A percentile compares a stretch with the other conserved stretches of the same genome.
Evolutionary conservation across 1,284 basidiomycete species (phyloP).

Genomic region (Xerocomus amazonicus): DNA sequence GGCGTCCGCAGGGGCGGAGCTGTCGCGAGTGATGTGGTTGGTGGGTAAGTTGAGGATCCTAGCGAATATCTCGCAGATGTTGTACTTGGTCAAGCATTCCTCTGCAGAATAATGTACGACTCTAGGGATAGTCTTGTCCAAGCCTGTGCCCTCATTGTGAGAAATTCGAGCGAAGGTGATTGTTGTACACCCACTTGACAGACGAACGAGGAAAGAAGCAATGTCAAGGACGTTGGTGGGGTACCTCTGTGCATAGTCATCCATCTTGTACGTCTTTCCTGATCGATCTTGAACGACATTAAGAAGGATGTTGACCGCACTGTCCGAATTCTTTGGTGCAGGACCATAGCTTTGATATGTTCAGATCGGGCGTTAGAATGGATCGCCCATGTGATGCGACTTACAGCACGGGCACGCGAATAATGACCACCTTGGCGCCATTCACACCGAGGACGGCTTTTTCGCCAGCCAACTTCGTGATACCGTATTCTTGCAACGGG

Average conservation of each 20-base stretch:
- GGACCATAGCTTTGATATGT: slow-evolving; percentile 66
- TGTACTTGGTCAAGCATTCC: slow-evolving; percentile 81
- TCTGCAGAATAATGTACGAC: slow-evolving; percentile 75
- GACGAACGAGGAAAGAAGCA: slow-evolving; percentile 66
- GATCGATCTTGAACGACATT: slow-evolving; percentile 77
- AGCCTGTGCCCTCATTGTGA: slow-evolving; percentile 25
- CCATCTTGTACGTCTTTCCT: slow-evolving; percentile 80
- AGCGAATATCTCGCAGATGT: slow-evolving; percentile 75
- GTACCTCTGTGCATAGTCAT: slow-evolving; percentile 79
- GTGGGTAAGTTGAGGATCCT: slow-evolving; percentile 63
- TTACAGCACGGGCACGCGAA: slow-evolving; percentile 79
- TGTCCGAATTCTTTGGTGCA: slow-evolving; percentile 69
- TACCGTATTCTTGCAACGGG: slow-evolving; percentile 76
- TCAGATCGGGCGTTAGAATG: background rate
- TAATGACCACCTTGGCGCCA: slow-evolving; percentile 54
- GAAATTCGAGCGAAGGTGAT: background rate
- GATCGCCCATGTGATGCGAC: slow-evolving; percentile 21
- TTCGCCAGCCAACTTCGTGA: slow-evolving; percentile 77
- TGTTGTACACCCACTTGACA: slow-evolving; percentile 46
- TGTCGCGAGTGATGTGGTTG: slow-evolving; percentile 63
- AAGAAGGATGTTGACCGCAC: slow-evolving; percentile 74
- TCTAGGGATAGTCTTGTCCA: slow-evolving; percentile 47
- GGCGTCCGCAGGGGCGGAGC: slow-evolving; percentile 58
- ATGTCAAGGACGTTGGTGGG: slow-evolving; percentile 80
- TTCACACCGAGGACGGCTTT: slow-evolving; percentile 53